Evolutionary conservation across 257 asterid genomes (phyloP), one percentile per base, ranked within the genome.

Genomic region (Leonotis leonurus): DNA sequence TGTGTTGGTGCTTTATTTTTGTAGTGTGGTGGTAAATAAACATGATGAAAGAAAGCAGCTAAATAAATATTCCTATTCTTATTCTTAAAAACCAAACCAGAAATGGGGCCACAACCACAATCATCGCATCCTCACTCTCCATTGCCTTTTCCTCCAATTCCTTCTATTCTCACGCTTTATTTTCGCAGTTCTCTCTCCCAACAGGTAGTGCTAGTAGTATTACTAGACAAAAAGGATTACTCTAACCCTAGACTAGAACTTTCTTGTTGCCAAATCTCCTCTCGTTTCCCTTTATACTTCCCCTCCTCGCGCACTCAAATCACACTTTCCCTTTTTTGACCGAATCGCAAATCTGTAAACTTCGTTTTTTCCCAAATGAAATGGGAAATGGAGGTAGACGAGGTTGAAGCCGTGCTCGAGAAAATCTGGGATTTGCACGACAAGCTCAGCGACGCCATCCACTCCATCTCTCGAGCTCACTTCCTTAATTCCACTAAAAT

Each of bases 401-500:
- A 89, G 72, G 75, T 93, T 58, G 97, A 89, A 73, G 80, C 90
- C 27, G 96, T 87, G 35, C 84, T 89, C 0, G 99, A 85, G 55
- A 89, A 85, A 73, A 87, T 87, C 35, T 87, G 94, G 97, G 96
- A 93, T 74, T 74, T 93, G 62, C 99, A 93, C 83, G 99, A 89
- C 59, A 93, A 87, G 81, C 88, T 93, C 70, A 89, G 97, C 77
- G 97, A 89, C 62, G 97, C 96, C 36, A 93, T 93, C 41, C 99
- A 87, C 80, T 77, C 96, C 13, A 77, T 87, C 53, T 85, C 99
- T 8, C 80, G 94, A 18, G 82, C 95, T 62, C 97, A 93, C 35
- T 89, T 93, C 64, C 80, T 89, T 43, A 84, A 68, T 62, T 86
- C 97, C 24, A 44, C 86, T 48, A 89, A 81, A 62, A 82, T 87